A percentile compares a stretch with the other conserved stretches of the same genome.
Evolutionary conservation across 768 basidiomycete species (phyloP).

Genomic region (Leccinum olivaceopallidum): DNA sequence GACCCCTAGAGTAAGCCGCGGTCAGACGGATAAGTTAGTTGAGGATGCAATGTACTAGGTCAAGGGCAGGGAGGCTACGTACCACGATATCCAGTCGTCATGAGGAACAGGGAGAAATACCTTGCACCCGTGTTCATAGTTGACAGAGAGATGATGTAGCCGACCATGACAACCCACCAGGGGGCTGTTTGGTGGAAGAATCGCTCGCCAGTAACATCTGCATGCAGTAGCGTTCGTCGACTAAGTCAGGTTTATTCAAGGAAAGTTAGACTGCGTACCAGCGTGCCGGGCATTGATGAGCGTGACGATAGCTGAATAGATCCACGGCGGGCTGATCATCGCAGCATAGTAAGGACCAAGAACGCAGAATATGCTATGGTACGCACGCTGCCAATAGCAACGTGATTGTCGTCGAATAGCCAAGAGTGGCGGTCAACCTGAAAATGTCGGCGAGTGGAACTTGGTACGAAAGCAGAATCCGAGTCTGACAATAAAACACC

Average conservation of each 20-base stretch:
- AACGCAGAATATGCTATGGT: background rate
- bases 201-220: constrained; percentile 61
- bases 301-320: constrained; percentile 51
- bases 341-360: background rate
- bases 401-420: constrained; percentile 59
- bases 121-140: constrained; percentile 53
- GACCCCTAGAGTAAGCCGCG: constrained; percentile 30
- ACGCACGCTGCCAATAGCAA: constrained; percentile 60
- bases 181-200: constrained; percentile 59
- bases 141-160: constrained; percentile 59
- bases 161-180: constrained; percentile 64
- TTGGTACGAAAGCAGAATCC: background rate
- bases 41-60: background rate
- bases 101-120: constrained; percentile 63
- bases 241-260: background rate
- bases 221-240: background rate
- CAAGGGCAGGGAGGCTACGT: background rate
- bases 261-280: constrained; percentile 27
- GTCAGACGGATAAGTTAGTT: background rate
- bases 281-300: constrained; percentile 60
- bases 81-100: constrained; percentile 57
- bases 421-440: constrained; percentile 60
- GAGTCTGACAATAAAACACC: constrained; percentile 8
- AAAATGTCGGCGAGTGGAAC: background rate
- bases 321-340: constrained; percentile 57